Evolutionary conservation across 2,329 filamentous ascomycete species (phyloP).

Genomic region (Dothideomycetes sp.): DNA sequence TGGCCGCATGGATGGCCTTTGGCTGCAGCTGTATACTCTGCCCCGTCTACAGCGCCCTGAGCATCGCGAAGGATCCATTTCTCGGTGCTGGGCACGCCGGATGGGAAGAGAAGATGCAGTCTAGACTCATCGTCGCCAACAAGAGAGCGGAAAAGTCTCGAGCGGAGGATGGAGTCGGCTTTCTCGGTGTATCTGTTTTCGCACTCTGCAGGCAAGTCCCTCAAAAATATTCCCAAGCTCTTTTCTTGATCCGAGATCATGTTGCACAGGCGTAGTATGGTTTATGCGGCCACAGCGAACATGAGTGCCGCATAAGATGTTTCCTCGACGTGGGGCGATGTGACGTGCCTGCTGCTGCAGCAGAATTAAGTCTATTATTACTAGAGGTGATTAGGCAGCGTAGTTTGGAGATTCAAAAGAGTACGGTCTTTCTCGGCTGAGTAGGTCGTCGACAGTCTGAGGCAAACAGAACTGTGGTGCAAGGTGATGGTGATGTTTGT

Average conservation of each 20-base stretch:
- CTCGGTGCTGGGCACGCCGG: constrained; percentile 40
- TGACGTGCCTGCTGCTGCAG: background rate
- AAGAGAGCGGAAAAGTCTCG: constrained; percentile 78
- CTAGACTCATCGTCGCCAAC: constrained; percentile 66
- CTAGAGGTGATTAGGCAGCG: too few relatives aligned
- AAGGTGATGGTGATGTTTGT: too few relatives aligned
- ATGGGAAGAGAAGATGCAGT: constrained; percentile 71
- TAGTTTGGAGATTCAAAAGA: too few relatives aligned
- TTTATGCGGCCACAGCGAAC: constrained; percentile 8
- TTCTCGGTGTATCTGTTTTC: constrained; percentile 65
- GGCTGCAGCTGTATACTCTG: constrained; percentile 87
- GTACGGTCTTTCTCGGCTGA: too few relatives aligned
- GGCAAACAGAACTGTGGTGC: too few relatives aligned
- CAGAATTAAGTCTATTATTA: too few relatives aligned
- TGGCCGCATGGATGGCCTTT: constrained; percentile 92
- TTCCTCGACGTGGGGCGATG: background rate
- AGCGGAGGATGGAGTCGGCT: constrained; percentile 63
- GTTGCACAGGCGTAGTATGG: constrained; percentile 3
- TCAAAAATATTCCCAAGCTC: constrained; percentile 63
- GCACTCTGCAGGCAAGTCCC: constrained; percentile 64
- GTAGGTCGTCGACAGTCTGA: too few relatives aligned
- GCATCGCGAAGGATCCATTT: constrained; percentile 71
- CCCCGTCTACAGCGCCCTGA: constrained; percentile 85
- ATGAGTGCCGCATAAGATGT: constrained; percentile 6
- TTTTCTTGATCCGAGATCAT: constrained; percentile 51